Base-by-base conservation (phyloP, 352 stramenopile species). In the Pythium monospermum region DNA sequence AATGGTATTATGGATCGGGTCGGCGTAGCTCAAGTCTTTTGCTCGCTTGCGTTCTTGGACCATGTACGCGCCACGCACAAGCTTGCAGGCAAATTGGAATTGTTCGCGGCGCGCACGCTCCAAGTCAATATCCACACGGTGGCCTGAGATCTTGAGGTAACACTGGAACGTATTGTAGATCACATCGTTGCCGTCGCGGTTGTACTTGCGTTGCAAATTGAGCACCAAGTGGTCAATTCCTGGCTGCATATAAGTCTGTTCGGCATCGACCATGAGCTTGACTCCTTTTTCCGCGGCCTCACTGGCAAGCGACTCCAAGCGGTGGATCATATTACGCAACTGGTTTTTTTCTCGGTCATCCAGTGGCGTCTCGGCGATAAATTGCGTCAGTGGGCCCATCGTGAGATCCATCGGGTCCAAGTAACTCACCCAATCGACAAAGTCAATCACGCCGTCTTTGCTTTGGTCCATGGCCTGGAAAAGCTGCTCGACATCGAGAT, bases 151-250 rank as follows among this genome's bases (percentile, higher is more conserved):
- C 64, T 97, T 98, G 27, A 99, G 76, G 76, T 99, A 99, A 73
- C 95, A 98, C 76, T 99, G 97, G 66, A 98, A 98, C 16, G 96
- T 99, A 68, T 98, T 98, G 83, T 97, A 98, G 60, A 99, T 97
- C 28, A 96, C 72, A 42, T 95, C 65, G 30, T 61, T 62, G 40
- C 79, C 69, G 32, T 89, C 66, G 22, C 75, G 80, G 64, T 98
- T 98, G 83, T 96, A 96, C 57, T 87, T 79, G 39, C 78, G 80
- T 73, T 94, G 82, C 21, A 96, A 53, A 48, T 88, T 85, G 35
- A 94, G 66, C 50, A 80, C 73, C 39, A 98, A 64, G 64, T 97
- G 85, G 65, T 99, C 97, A 66, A 99, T 99, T 12, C 88, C 95
- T 6, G 96, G 94, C 72, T 99, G 97, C 68, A 98, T 97, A 71